A percentile compares a stretch with the other conserved stretches of the same genome.
phyloP scores from a whole-genome alignment of 2,329 filamentous ascomycete genomes.

The Colletotrichum theobromicola region DNA sequence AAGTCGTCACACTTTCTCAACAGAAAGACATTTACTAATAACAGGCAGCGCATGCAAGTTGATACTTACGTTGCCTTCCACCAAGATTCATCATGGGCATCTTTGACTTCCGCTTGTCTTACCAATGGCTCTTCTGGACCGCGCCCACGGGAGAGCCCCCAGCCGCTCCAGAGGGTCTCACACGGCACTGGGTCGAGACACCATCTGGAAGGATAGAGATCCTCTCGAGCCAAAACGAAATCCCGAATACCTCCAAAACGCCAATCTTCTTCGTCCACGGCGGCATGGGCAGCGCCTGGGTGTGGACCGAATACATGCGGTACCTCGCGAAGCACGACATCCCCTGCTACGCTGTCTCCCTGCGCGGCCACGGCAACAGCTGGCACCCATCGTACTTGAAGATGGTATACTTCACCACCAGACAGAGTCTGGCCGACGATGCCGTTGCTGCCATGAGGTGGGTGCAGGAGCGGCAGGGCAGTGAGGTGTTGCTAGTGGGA shows the following conservation, averaged over 20 bases:
- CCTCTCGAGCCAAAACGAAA: constrained; percentile 43
- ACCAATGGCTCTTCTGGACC: constrained; percentile 35
- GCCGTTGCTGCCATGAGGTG: constrained; percentile 46
- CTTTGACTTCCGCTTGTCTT: constrained; percentile 35
- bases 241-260: constrained; percentile 19
- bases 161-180: constrained; percentile 43
- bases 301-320: constrained; percentile 58
- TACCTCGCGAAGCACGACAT: constrained; percentile 49
- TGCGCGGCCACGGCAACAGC: constrained; percentile 57
- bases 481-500: constrained; percentile 48
- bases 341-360: constrained; percentile 56
- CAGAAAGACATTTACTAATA: too few relatives aligned
- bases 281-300: constrained; percentile 57
- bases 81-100: constrained; percentile 2
- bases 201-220: constrained; percentile 53
- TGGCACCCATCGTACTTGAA: constrained; percentile 54
- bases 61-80: not conserved
- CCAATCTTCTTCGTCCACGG: constrained; percentile 59
- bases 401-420: constrained; percentile 52
- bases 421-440: constrained; percentile 47
- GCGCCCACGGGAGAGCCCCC: constrained; percentile 27
- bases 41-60: not conserved
- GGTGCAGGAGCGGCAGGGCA: constrained; percentile 34
- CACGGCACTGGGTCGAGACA: constrained; percentile 48
- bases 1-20: too few relatives aligned